These are phyloP conservation scores for Elasticomyces elasticus DNA, from an alignment of 495 filamentous ascomycete species.

Conservation along the genomic window DNA sequence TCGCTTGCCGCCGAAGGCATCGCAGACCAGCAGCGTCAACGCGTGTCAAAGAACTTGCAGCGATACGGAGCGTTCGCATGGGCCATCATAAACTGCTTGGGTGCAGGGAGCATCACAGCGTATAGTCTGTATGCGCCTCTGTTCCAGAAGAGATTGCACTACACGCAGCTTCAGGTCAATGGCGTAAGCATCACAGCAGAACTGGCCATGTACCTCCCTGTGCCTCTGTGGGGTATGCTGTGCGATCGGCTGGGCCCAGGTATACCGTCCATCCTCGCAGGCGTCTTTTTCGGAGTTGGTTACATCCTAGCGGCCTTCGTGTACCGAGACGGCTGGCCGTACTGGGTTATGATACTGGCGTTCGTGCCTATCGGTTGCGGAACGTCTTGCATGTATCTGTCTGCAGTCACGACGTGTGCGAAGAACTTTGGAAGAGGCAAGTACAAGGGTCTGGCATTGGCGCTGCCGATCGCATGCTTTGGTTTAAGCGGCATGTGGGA, in stretches of 20 bases:
- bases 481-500: constrained; percentile 91
- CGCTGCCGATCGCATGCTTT: constrained; percentile 82
- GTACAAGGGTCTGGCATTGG: constrained; percentile 79
- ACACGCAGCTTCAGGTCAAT: constrained; percentile 86
- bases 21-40: constrained; percentile 45
- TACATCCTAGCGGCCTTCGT: constrained; percentile 75
- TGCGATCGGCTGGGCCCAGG: constrained; percentile 81
- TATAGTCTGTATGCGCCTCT: constrained; percentile 88
- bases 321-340: constrained; percentile 66
- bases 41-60: constrained; percentile 41
- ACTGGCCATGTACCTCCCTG: constrained; percentile 77
- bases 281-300: constrained; percentile 62
- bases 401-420: constrained; percentile 81
- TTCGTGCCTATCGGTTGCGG: constrained; percentile 74
- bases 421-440: constrained; percentile 92
- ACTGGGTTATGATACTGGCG: constrained; percentile 69
- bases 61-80: constrained; percentile 49
- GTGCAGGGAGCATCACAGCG: constrained; percentile 72
- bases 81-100: constrained; percentile 57
- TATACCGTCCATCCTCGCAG: constrained; percentile 60
- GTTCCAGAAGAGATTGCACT: constrained; percentile 72
- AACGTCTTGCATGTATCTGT: constrained; percentile 77
- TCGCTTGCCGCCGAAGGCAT: constrained; percentile 53
- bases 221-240: constrained; percentile 78
- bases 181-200: constrained; percentile 73